phyloP scores from a whole-genome alignment of 306 rosid species.

The Dryas drummondii region DNA sequence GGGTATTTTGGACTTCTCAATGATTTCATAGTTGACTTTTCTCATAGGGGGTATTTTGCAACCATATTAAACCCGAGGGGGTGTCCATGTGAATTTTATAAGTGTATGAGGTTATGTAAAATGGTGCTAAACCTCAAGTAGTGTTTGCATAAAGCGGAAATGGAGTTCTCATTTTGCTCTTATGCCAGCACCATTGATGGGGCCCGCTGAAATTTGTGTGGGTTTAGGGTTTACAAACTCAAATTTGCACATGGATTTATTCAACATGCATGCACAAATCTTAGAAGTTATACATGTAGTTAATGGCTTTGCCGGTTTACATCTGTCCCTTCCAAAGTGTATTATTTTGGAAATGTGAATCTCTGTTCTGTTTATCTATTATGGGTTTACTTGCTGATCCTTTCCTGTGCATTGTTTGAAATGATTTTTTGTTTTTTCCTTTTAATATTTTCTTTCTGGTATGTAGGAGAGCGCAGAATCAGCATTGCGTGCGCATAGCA shows the following conservation, averaged over 20 bases:
- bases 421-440: neutral
- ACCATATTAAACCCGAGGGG: no score
- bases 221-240: neutral
- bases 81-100: no score
- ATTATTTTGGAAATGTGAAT: neutral
- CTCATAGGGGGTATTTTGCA: no score
- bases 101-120: no score
- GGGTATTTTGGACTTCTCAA: no score
- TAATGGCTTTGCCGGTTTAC: neutral
- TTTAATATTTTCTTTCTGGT: conserved; percentile 28
- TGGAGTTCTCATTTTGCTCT: neutral
- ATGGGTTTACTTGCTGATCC: neutral
- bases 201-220: neutral
- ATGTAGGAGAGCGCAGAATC: conserved; percentile 85
- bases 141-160: neutral
- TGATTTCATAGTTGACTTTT: no score
- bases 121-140: no score
- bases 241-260: neutral
- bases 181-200: neutral
- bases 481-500: conserved; percentile 95
- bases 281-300: neutral
- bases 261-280: neutral
- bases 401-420: neutral
- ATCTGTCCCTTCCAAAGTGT: conserved; percentile 6
- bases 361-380: neutral